phyloP scores from a whole-genome alignment of 2,329 filamentous ascomycete genomes.

The Knufia fluminis region DNA sequence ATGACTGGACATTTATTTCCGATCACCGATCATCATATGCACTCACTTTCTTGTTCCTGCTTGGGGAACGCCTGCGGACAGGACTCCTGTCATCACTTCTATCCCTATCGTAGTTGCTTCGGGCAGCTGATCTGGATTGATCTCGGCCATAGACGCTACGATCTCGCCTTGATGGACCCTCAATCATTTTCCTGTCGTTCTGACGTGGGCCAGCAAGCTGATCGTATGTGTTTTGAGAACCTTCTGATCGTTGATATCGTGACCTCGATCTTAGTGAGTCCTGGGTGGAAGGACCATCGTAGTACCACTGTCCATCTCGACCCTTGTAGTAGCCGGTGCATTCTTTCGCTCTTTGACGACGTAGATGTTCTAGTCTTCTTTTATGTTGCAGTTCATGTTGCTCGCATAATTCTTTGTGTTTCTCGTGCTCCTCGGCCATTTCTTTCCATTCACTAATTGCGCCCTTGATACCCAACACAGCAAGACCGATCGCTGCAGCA shows the following conservation, averaged over 20 bases:
- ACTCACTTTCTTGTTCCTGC: constrained; percentile 2
- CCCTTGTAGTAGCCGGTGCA: constrained; percentile 22
- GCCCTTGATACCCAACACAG: constrained; percentile 59
- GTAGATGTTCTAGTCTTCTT: constrained; percentile 18
- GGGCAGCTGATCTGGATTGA: background rate
- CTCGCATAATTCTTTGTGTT: constrained; percentile 46
- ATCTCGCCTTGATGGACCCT: background rate
- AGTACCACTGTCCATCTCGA: constrained; percentile 22
- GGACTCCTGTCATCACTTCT: background rate
- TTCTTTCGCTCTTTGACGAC: constrained; percentile 16
- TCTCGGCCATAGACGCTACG: constrained; percentile 5
- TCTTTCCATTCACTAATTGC: constrained; percentile 60
- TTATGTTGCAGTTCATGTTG: constrained; percentile 32
- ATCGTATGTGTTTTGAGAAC: background rate
- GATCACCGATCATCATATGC: constrained; percentile 3
- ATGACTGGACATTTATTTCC: background rate
- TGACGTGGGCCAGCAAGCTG: constrained; percentile 5
- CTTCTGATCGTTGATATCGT: background rate
- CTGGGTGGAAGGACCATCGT: constrained; percentile 18
- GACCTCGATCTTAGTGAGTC: background rate
- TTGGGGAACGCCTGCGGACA: background rate
- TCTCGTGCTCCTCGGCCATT: constrained; percentile 53
- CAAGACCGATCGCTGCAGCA: constrained; percentile 55
- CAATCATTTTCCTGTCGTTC: constrained; percentile 3
- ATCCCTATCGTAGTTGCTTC: constrained; percentile 2